phyloP scores from a whole-genome alignment of 371 early-diverging fungal species.

The Mycotypha africana region DNA sequence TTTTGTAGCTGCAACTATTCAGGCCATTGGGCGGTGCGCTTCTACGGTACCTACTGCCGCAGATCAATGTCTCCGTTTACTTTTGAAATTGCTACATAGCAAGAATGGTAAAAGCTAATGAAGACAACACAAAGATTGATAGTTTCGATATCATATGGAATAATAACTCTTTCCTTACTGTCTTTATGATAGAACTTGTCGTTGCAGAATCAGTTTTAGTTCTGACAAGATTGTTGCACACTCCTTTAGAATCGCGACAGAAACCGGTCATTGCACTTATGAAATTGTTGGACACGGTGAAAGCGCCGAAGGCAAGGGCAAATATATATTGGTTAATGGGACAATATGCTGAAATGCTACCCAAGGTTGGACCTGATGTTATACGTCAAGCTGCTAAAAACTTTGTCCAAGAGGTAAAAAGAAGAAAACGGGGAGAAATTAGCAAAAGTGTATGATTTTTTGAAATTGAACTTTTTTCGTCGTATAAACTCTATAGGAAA shows the following conservation, averaged over 20 bases:
- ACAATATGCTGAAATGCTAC: conserved; percentile 59
- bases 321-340: conserved; percentile 85
- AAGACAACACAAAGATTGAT: background rate
- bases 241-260: conserved; percentile 42
- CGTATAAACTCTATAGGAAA: no score
- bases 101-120: conserved; percentile 52
- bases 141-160: no score
- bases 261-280: conserved; percentile 60
- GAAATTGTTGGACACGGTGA: conserved; percentile 60
- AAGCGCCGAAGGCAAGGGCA: conserved; percentile 64
- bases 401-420: conserved; percentile 62
- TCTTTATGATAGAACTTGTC: conserved; percentile 54
- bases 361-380: conserved; percentile 74
- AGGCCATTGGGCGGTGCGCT: conserved; percentile 69
- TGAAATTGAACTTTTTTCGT: no score
- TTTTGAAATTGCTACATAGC: conserved; percentile 64
- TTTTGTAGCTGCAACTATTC: conserved; percentile 66
- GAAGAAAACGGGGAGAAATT: no score
- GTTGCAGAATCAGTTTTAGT: conserved; percentile 77
- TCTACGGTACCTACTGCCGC: conserved; percentile 56
- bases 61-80: conserved; percentile 54
- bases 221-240: conserved; percentile 67
- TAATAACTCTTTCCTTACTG: background rate
- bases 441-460: background rate
- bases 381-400: conserved; percentile 70